These are phyloP conservation scores for Neophaeococcomyces aloes DNA, from an alignment of 2,329 filamentous ascomycete species.

Conservation along the genomic window DNA sequence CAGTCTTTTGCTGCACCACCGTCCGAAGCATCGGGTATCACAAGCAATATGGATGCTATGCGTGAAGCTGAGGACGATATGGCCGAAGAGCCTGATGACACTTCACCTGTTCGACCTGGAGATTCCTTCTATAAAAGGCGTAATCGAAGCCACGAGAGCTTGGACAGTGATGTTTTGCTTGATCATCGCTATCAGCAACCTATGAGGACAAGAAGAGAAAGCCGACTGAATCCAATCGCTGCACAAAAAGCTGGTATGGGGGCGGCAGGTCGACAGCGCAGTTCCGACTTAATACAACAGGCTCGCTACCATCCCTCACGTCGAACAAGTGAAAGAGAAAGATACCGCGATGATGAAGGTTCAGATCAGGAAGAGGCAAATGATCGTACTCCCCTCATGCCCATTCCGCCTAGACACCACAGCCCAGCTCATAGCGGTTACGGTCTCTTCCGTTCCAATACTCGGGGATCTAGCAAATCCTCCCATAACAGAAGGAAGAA, in stretches of 20 bases:
- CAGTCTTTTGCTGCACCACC: constrained; percentile 64
- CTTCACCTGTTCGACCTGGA: constrained; percentile 27
- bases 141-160: constrained; percentile 69
- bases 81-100: constrained; percentile 3
- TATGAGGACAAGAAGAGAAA: constrained; percentile 54
- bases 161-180: constrained; percentile 78
- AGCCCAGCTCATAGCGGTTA: constrained; percentile 11
- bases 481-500: constrained; percentile 12
- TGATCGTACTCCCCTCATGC: constrained; percentile 48
- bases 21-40: constrained; percentile 41
- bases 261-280: constrained; percentile 2
- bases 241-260: constrained; percentile 1
- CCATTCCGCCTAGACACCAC: constrained; percentile 21
- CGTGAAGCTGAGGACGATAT: constrained; percentile 30
- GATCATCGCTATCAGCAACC: constrained; percentile 63
- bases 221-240: constrained; percentile 24
- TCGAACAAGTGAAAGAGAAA: constrained; percentile 7
- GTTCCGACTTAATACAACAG: constrained; percentile 7
- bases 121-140: constrained; percentile 45
- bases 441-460: constrained; percentile 17
- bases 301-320: constrained; percentile 7
- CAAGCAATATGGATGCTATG: constrained; percentile 16
- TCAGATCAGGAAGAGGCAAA: constrained; percentile 22
- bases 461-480: constrained; percentile 17
- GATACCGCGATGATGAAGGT: constrained; percentile 7